A percentile compares a stretch with the other conserved stretches of the same genome.
These are phyloP conservation scores for Globisporangium nagaii DNA, from an alignment of 352 stramenopile genomes.

Conservation along the genomic window DNA sequence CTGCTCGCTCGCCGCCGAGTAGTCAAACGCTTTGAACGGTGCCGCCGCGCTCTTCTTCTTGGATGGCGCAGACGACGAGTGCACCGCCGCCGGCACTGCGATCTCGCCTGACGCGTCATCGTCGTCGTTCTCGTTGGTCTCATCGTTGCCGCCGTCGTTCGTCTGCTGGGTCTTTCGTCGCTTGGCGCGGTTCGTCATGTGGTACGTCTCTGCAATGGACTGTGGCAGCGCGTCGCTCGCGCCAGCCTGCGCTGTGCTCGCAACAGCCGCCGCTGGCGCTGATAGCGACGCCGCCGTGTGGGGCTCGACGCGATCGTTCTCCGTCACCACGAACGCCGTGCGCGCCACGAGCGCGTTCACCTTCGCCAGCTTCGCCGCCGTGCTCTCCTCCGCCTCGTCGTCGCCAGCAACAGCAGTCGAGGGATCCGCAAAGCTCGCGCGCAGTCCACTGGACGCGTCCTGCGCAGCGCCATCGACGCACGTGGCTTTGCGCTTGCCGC, in stretches of 20 bases:
- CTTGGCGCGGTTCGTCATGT: constrained; percentile 64
- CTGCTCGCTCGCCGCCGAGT: constrained; percentile 36
- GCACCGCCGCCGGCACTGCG: background rate
- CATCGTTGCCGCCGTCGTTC: background rate
- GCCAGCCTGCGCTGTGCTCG: constrained; percentile 9
- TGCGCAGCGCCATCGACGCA: background rate
- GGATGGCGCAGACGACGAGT: background rate
- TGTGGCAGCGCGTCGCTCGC: constrained; percentile 28
- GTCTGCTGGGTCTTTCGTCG: constrained; percentile 38
- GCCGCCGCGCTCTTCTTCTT: constrained; percentile 5
- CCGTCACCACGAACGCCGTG: constrained; percentile 50
- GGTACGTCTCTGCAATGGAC: constrained; percentile 74
- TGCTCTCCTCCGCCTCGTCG: constrained; percentile 4
- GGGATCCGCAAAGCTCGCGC: constrained; percentile 7
- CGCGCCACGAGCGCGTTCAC: constrained; percentile 55
- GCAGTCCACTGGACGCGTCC: background rate
- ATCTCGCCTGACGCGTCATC: background rate
- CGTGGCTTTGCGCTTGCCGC: constrained; percentile 48
- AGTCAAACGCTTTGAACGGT: constrained; percentile 50
- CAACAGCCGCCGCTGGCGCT: background rate
- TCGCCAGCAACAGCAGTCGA: background rate
- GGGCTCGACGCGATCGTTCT: constrained; percentile 24
- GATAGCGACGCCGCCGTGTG: background rate
- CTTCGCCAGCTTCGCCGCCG: constrained; percentile 28
- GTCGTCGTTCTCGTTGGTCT: constrained; percentile 5